phyloP scores from a whole-genome alignment of 495 filamentous ascomycete species.

The Xylaria nigripes region DNA sequence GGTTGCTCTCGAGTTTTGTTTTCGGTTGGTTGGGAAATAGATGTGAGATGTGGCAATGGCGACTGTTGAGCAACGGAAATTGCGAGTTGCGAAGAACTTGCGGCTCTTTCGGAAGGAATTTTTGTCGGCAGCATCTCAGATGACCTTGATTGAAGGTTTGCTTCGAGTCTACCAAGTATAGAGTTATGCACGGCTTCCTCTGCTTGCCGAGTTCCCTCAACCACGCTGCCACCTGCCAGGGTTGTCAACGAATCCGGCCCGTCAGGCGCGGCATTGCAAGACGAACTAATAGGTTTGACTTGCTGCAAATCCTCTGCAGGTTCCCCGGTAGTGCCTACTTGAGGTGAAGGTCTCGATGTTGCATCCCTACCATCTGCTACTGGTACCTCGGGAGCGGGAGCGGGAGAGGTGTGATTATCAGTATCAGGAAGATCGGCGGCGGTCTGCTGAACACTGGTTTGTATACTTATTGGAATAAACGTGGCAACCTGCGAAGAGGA shows the following conservation, averaged over 20 bases:
- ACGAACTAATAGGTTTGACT: not conserved
- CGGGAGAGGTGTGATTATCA: not conserved
- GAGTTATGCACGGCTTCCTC: not conserved
- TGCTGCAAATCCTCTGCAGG: not conserved
- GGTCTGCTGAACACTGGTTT: not conserved
- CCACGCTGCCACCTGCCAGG: not conserved
- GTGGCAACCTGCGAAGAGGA: conserved; percentile 8
- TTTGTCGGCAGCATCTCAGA: not conserved
- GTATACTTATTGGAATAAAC: conserved; percentile 11
- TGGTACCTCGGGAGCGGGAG: conserved; percentile 2
- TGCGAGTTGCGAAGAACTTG: not conserved
- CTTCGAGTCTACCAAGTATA: not conserved
- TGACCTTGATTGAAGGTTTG: not conserved
- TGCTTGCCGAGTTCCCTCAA: not conserved
- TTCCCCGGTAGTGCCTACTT: not conserved
- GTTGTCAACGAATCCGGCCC: not conserved
- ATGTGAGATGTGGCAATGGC: conserved; percentile 5
- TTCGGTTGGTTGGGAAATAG: not conserved
- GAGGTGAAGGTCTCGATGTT: not conserved
- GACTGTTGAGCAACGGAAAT: not conserved
- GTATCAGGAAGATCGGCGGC: not conserved
- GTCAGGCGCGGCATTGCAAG: not conserved
- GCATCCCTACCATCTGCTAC: not conserved
- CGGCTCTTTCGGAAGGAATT: not conserved
- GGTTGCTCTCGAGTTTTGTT: conserved; percentile 1